Conservation (phyloP, 2,329 filamentous ascomycete species). For the Fusarium sp. region DNA sequence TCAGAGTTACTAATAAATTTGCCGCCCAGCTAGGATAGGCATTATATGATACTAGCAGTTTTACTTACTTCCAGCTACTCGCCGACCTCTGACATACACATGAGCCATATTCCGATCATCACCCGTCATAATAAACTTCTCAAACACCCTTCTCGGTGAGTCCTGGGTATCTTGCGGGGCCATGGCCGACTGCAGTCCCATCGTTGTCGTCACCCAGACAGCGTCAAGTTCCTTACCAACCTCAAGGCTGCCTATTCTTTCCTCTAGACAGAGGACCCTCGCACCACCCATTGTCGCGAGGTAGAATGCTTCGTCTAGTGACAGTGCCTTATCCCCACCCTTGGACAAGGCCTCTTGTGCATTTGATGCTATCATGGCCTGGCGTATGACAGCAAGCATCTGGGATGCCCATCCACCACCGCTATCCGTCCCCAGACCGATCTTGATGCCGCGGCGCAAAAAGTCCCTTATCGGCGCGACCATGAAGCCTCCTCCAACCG, state of each 20-base stretch:
- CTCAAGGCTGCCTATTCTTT: not conserved
- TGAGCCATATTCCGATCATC: not conserved
- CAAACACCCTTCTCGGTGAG: not conserved
- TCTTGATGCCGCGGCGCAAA: too few species aligned
- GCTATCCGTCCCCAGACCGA: too few species aligned
- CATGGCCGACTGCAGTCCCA: not conserved
- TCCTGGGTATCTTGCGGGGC: not conserved
- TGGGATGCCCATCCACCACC: too few species aligned
- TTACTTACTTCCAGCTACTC: not conserved
- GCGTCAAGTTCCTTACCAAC: not conserved
- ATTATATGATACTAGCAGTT: not conserved
- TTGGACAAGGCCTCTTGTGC: too few species aligned
- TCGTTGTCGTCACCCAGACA: not conserved
- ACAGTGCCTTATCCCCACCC: too few species aligned
- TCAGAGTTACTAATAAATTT: too few species aligned
- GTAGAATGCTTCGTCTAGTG: not conserved
- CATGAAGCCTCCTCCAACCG: too few species aligned
- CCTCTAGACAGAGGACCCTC: not conserved
- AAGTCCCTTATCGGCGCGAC: too few species aligned
- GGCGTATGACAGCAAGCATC: too few species aligned
- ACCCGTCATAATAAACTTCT: not conserved
- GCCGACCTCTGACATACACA: not conserved
- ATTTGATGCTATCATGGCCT: too few species aligned
- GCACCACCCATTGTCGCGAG: not conserved
- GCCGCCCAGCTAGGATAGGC: too few species aligned